Percentiles rank a stretch among this genome's conserved stretches.
Evolutionary conservation across 192 early-diverging fungal species (phyloP).

Genomic region (Coemansia sp.): DNA sequence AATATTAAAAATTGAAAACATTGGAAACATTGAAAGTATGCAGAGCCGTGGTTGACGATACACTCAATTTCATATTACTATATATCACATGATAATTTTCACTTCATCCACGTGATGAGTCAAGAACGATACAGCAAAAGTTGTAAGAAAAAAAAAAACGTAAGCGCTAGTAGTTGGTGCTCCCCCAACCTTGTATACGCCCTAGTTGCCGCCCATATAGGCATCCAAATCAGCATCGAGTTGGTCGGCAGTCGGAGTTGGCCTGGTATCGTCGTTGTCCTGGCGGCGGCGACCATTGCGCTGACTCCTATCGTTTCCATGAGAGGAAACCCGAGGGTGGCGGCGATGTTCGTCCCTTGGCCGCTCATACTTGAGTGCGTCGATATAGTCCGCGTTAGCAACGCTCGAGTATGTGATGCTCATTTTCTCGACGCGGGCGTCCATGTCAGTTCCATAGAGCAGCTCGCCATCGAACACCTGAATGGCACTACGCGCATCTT

Average conservation of each 20-base stretch:
- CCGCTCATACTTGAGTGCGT: slow-evolving; percentile 30
- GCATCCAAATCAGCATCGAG: slow-evolving; percentile 51
- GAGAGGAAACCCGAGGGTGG: not conserved
- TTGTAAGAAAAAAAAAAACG: not conserved
- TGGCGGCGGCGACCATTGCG: slow-evolving; percentile 2
- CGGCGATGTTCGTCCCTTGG: slow-evolving; percentile 9
- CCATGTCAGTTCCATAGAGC: slow-evolving; percentile 31
- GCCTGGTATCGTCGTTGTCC: not conserved
- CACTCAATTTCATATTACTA: no score
- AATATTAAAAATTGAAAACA: not conserved
- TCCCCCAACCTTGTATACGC: no score
- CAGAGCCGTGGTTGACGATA: not conserved
- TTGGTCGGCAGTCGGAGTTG: slow-evolving; percentile 24
- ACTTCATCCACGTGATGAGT: no score
- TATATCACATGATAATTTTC: no score
- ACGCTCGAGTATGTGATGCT: slow-evolving; percentile 29
- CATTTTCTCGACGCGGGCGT: slow-evolving; percentile 11
- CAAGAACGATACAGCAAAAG: no score
- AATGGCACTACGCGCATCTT: slow-evolving; percentile 48
- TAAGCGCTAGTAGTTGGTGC: not conserved
- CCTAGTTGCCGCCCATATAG: slow-evolving; percentile 30
- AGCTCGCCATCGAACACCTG: slow-evolving; percentile 51
- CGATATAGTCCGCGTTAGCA: slow-evolving; percentile 18
- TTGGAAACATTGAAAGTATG: not conserved
- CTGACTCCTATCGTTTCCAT: not conserved